These are phyloP conservation scores for Conticribra weissflogii DNA, from an alignment of 108 stramenopile genomes.

Conservation along the genomic window DNA sequence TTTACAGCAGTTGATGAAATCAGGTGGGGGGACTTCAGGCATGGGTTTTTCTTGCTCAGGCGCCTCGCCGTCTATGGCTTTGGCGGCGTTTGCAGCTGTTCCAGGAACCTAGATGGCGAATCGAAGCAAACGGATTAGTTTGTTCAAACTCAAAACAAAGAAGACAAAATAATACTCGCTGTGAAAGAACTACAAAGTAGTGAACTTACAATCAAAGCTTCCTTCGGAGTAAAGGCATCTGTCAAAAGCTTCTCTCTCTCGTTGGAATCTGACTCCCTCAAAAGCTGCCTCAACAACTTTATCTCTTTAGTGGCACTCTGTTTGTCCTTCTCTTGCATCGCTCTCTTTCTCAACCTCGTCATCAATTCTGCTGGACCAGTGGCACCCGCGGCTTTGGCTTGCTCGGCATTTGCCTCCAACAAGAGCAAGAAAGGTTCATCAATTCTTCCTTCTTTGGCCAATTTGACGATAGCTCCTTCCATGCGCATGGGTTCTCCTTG, in stretches of 20 bases:
- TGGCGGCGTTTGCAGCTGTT: conserved; percentile 83
- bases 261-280: conserved; percentile 63
- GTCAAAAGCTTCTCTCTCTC: conserved; percentile 73
- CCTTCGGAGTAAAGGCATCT: conserved; percentile 88
- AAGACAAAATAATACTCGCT: conserved; percentile 3
- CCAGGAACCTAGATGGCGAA: conserved; percentile 73
- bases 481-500: conserved; percentile 86
- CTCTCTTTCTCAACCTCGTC: conserved; percentile 65
- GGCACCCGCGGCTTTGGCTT: conserved; percentile 79
- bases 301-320: conserved; percentile 77
- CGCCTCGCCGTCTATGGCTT: conserved; percentile 79
- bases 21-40: conserved; percentile 89
- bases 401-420: conserved; percentile 86
- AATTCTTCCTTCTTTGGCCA: conserved; percentile 74
- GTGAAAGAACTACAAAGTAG: background rate
- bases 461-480: conserved; percentile 84
- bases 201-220: conserved; percentile 65
- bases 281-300: conserved; percentile 75
- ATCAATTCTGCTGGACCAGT: conserved; percentile 81
- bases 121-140: too few relatives aligned
- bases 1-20: conserved; percentile 90
- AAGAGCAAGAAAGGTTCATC: conserved; percentile 85
- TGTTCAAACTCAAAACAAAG: too few relatives aligned
- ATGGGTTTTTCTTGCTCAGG: conserved; percentile 83
- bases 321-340: conserved; percentile 85